These are phyloP conservation scores for Colletotrichum shisoi DNA, from an alignment of 2,329 filamentous ascomycete genomes.

Conservation along the genomic window DNA sequence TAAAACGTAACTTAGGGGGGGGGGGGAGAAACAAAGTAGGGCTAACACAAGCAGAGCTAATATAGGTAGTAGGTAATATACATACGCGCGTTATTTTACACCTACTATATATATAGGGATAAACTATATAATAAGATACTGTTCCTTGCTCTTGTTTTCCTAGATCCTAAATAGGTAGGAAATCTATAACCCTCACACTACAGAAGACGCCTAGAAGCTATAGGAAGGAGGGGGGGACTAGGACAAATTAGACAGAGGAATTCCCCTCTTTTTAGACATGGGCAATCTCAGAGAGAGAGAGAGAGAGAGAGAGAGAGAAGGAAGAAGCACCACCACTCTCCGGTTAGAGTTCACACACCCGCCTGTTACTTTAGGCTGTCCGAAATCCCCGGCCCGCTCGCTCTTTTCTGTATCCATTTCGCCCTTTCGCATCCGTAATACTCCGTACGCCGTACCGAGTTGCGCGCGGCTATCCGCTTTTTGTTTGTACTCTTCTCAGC, in stretches of 20 bases:
- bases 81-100: neutral
- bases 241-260: neutral
- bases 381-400: neutral
- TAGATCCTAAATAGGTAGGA: neutral
- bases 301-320: neutral
- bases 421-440: neutral
- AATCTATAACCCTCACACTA: slow-evolving; percentile 17
- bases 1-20: neutral
- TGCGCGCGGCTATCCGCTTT: neutral
- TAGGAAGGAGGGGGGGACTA: neutral
- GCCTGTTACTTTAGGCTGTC: too few relatives aligned
- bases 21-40: neutral
- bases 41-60: neutral
- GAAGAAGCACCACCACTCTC: too few relatives aligned
- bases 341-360: neutral
- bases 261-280: slow-evolving; percentile 4
- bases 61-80: too few relatives aligned
- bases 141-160: neutral
- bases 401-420: neutral
- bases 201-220: neutral
- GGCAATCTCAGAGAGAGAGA: slow-evolving; percentile 7
- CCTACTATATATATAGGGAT: neutral
- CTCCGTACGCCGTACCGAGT: too few relatives aligned
- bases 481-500: neutral
- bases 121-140: neutral